Conservation (phyloP, 768 basidiomycete species). For the Wakefieldia striispora region DNA sequence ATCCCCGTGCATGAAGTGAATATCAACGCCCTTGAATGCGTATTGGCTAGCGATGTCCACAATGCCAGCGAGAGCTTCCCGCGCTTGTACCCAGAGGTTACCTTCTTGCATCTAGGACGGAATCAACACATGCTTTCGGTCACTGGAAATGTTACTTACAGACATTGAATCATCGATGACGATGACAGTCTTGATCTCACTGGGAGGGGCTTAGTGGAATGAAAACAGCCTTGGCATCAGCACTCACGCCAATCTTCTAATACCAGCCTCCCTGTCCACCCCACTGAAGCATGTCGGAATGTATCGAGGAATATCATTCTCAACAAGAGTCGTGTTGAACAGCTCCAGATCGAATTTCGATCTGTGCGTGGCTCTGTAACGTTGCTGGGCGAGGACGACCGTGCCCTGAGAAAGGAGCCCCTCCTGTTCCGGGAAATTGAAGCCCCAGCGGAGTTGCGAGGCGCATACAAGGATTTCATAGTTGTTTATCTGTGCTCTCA, state of each 20-base stretch:
- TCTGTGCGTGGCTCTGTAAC: background rate
- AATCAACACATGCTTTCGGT: background rate
- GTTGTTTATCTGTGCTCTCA: conserved; percentile 21
- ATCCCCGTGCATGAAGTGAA: conserved; percentile 41
- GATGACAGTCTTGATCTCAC: conserved; percentile 42
- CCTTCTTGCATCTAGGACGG: conserved; percentile 38
- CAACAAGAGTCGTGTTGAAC: conserved; percentile 28
- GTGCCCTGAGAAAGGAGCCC: conserved; percentile 25
- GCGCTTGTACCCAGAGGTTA: conserved; percentile 36
- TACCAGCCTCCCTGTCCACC: conserved; percentile 20
- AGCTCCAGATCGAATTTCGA: conserved; percentile 14
- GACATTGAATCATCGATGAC: conserved; percentile 42
- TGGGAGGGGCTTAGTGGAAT: conserved; percentile 10
- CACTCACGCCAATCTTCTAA: conserved; percentile 30
- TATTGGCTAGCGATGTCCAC: conserved; percentile 36
- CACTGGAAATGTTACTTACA: conserved; percentile 9
- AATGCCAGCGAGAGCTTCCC: conserved; percentile 42
- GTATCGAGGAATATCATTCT: conserved; percentile 28
- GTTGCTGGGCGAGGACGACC: conserved; percentile 30
- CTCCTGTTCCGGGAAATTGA: conserved; percentile 13
- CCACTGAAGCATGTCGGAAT: conserved; percentile 10
- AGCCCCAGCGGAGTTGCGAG: conserved; percentile 33
- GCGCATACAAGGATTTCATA: conserved; percentile 38
- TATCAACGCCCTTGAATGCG: conserved; percentile 39
- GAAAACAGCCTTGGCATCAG: background rate